These are phyloP conservation scores for Picea glauca DNA, from an alignment of 75 land plant species.

Conservation along the genomic window DNA sequence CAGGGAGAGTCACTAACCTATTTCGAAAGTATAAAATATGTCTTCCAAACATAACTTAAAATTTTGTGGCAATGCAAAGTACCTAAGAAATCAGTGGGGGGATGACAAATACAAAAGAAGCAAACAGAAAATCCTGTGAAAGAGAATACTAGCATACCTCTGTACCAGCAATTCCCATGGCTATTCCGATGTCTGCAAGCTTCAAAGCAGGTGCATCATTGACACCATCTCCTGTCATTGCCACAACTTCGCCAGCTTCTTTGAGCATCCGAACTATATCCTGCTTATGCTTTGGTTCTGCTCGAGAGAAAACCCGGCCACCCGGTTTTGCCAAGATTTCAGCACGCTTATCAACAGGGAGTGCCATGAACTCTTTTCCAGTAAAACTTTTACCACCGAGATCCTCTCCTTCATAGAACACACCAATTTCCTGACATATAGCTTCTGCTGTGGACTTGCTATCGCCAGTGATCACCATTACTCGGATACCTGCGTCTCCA, in stretches of 20 bases:
- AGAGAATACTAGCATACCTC: constrained; percentile 16
- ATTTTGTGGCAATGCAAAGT: too few relatives aligned
- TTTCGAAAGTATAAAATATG: too few relatives aligned
- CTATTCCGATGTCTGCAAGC: constrained; percentile 45
- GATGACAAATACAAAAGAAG: too few relatives aligned
- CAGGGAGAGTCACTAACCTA: too few relatives aligned
- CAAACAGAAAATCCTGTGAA: neutral
- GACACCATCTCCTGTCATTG: constrained; percentile 54
- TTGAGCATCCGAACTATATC: constrained; percentile 85
- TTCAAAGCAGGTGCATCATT: constrained; percentile 58
- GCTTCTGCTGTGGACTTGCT: constrained; percentile 46
- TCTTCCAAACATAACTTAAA: too few relatives aligned
- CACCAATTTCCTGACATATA: constrained; percentile 43
- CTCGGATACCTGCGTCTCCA: constrained; percentile 33
- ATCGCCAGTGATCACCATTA: constrained; percentile 48
- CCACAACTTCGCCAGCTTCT: constrained; percentile 54
- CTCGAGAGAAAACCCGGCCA: constrained; percentile 25
- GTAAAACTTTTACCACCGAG: constrained; percentile 31
- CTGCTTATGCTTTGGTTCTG: constrained; percentile 54
- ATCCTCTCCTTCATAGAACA: constrained; percentile 33
- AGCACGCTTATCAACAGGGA: constrained; percentile 13
- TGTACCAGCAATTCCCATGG: constrained; percentile 51
- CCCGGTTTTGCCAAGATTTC: constrained; percentile 27
- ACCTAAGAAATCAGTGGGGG: too few relatives aligned
- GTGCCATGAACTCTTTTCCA: constrained; percentile 33